Conservation (phyloP, 208 protist genomes). For the Leishmania martiniquensis region DNA sequence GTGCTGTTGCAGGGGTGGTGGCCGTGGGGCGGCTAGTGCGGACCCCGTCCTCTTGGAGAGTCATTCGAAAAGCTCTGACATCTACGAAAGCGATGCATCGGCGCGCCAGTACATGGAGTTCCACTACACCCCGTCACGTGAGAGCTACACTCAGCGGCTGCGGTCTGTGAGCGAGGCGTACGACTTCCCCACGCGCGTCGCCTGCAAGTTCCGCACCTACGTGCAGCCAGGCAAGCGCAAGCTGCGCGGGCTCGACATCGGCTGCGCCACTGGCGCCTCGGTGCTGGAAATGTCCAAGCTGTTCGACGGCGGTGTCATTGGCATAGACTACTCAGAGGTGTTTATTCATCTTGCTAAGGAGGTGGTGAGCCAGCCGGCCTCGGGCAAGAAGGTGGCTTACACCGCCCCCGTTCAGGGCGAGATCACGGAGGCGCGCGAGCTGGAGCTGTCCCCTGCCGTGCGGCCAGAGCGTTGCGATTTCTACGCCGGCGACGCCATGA, state of each 20-base stretch:
- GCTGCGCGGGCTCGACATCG: constrained; percentile 70
- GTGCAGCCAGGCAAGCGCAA: constrained; percentile 16
- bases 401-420: constrained; percentile 67
- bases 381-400: constrained; percentile 41
- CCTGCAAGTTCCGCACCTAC: constrained; percentile 59
- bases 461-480: constrained; percentile 58
- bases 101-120: constrained; percentile 87
- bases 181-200: constrained; percentile 75
- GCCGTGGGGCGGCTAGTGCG: neutral
- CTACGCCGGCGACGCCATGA: constrained; percentile 66
- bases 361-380: constrained; percentile 23
- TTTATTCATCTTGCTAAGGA: constrained; percentile 77
- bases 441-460: constrained; percentile 27
- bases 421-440: constrained; percentile 42
- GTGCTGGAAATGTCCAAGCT: constrained; percentile 83
- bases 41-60: constrained; percentile 1
- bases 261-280: constrained; percentile 83
- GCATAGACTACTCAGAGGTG: constrained; percentile 75
- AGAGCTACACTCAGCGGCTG: constrained; percentile 51
- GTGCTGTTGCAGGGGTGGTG: neutral
- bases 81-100: constrained; percentile 71
- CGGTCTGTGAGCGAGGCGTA: constrained; percentile 54
- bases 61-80: constrained; percentile 40
- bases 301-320: constrained; percentile 72
- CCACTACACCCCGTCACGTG: constrained; percentile 67